A percentile compares a stretch with the other conserved stretches of the same genome.
phyloP scores from a whole-genome alignment of 176 grass and related monocot species.

The Eragrostis curvula region DNA sequence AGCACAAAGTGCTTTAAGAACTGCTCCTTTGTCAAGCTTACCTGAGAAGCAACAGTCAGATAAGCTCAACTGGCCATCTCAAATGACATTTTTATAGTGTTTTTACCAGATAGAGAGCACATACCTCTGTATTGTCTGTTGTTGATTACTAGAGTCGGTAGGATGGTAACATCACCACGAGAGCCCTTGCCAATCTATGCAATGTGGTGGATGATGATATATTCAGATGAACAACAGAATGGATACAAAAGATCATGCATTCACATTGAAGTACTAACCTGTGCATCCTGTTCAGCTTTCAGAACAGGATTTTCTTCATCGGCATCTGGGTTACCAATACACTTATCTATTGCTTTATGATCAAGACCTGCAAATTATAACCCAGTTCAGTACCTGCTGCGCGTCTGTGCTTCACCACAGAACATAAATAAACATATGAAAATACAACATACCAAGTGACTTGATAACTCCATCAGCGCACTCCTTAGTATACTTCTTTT shows the following conservation, averaged over 20 bases:
- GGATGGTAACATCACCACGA: conserved; percentile 93
- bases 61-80: conserved; percentile 17
- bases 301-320: conserved; percentile 87
- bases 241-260: neutral
- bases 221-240: conserved; percentile 23
- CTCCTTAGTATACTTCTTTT: conserved; percentile 90
- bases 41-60: conserved; percentile 53
- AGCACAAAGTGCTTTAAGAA: conserved; percentile 93
- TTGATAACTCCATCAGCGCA: conserved; percentile 84
- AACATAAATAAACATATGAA: neutral
- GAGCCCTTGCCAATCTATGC: conserved; percentile 81
- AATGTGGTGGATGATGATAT: conserved; percentile 20
- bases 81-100: neutral
- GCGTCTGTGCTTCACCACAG: neutral
- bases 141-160: conserved; percentile 95
- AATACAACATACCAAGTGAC: conserved; percentile 73
- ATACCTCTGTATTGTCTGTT: conserved; percentile 95
- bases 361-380: conserved; percentile 62
- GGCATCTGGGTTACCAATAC: conserved; percentile 78
- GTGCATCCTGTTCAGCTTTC: conserved; percentile 91
- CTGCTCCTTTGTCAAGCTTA: conserved; percentile 85
- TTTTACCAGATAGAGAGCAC: conserved; percentile 21
- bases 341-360: conserved; percentile 84
- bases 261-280: conserved; percentile 52
- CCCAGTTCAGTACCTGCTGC: neutral